Evolutionary conservation across 352 stramenopile species (phyloP), one percentile per base, ranked within the genome.

Genomic region (Chrysophaeum taylorii): DNA sequence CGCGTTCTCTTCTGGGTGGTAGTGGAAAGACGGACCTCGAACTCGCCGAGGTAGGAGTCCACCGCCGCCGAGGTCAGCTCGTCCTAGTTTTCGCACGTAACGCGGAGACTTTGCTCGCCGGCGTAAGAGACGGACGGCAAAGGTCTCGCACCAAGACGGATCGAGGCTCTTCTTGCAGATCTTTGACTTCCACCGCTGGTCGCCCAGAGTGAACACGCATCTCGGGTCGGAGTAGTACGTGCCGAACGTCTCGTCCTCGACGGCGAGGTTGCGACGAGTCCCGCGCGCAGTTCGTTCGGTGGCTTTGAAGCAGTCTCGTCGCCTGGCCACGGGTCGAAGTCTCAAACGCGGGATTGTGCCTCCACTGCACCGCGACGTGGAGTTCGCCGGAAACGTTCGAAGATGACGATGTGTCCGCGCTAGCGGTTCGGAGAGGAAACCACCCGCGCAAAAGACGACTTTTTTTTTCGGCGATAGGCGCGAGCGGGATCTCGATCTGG

Each of bases 201-300:
- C 5, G 25, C 5, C 33, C 18, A 60, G 5, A 5, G 5, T 33
- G 27, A 66, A 66, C 2, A 36, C 35, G 31, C 23, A 9, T 16
- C 57, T 15, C 31, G 57, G 57, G 36, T 66, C 57, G 1, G 33
- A 48, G 12, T 31, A 45, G 31, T 36, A 31, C 33, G 9, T 7
- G 57, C 57, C 57, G 2, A 66, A 2, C 2, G 57, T 31, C 35
- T 66, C 45, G 57, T 66, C 57, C n/a, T 66, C 45, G 16, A 66
- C 27, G 18, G 2, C 18, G 2, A 66, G 35, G 35, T 45, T n/a
- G 1, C 57, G 57, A 45, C 57, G 7, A 66, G 36, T 14, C 33
- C 57, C 21, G 45, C 36, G 1, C 57, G 31, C 16, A 66, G 57
- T 23, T 66, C 57, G 57, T 66, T 66, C 33, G 57, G 35, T 36